Evolutionary conservation across 495 filamentous ascomycete genomes (phyloP).

Genomic region (Jackrogersella minutella): DNA sequence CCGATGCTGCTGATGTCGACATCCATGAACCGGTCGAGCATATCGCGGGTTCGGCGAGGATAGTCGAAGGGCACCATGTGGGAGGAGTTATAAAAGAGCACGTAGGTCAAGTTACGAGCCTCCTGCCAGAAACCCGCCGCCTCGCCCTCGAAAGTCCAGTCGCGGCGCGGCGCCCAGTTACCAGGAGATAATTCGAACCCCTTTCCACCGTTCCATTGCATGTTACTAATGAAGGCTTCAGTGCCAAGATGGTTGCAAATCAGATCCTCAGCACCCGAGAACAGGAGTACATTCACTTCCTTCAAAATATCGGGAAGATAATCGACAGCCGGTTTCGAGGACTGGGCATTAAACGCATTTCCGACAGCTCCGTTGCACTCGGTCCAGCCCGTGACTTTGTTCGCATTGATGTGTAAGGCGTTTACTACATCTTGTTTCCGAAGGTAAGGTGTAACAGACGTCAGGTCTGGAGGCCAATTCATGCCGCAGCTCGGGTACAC

Average conservation of each 20-base stretch:
- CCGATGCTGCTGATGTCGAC: constrained; percentile 94
- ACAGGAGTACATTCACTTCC: constrained; percentile 79
- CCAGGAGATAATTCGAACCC: constrained; percentile 92
- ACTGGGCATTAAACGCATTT: constrained; percentile 67
- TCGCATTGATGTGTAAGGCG: constrained; percentile 83
- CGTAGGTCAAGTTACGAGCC: constrained; percentile 93
- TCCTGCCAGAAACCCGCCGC: constrained; percentile 91
- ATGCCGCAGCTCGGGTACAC: constrained; percentile 81
- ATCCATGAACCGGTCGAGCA: constrained; percentile 95
- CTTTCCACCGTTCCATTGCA: constrained; percentile 88
- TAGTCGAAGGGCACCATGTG: constrained; percentile 99
- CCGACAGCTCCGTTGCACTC: constrained; percentile 87
- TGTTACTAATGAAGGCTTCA: constrained; percentile 86
- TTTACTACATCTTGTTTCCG: constrained; percentile 77
- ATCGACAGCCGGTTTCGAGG: constrained; percentile 74
- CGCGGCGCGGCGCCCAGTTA: constrained; percentile 86
- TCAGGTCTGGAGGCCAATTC: constrained; percentile 93
- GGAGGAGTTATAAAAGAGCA: constrained; percentile 91
- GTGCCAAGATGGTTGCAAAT: constrained; percentile 98
- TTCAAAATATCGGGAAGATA: constrained; percentile 81
- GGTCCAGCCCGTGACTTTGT: constrained; percentile 86
- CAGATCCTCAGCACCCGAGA: constrained; percentile 91
- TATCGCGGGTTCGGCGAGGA: constrained; percentile 86
- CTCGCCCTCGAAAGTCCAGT: constrained; percentile 95
- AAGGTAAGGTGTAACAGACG: constrained; percentile 80